Evolutionary conservation across 495 filamentous ascomycete genomes (phyloP), one percentile per base, ranked within the genome.

Genomic region (Bathelium albidoporum): DNA sequence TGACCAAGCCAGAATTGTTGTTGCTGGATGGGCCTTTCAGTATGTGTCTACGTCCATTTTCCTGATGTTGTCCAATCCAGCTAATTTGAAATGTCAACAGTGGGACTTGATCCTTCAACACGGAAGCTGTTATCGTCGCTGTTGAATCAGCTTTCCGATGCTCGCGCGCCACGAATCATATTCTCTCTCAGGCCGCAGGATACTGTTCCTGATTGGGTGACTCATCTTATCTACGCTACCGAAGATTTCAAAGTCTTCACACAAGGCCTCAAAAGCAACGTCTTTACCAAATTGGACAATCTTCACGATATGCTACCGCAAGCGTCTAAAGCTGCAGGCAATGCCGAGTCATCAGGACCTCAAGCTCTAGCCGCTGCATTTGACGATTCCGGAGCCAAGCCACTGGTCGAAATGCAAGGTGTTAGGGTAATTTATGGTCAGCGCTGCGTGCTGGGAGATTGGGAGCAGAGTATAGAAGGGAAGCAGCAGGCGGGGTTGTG

Each of bases 21-120:
- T 78, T 97, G 39, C 78, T 97, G 12, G 94, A 98, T 75, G 94
- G 96, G 69, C 91, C 94, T 16, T 97, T 98, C 72, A 96, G 49
- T 55, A 55, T 26, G 49, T 29, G 22, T 28, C 9, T 55, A 3
- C 16, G 5, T 16, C 83, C 85, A 75, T 70, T 82, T 74, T 18
- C 63, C 83, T 78, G 2, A 11, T 2, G 4, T 26, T 28, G 5
- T 29, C 5, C 9, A 28, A 24, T 7, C 26, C 11, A 29, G 9
- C 49, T 55, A 16, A 55, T 9, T 10, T 3, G 7, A 7, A 55
- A 5, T 7, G 14, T 14, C 5, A 9, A 26, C 24, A 55, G 49
- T 98, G 89, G 94, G 94, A 10, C 78, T 98, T 36, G 94, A 98
- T 71, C 94, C 94, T 26, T 82, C 84, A 24, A 91, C 90, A 1